Conservation (phyloP, 2,329 filamentous ascomycete genomes). For the Hypomyces rosellus region DNA sequence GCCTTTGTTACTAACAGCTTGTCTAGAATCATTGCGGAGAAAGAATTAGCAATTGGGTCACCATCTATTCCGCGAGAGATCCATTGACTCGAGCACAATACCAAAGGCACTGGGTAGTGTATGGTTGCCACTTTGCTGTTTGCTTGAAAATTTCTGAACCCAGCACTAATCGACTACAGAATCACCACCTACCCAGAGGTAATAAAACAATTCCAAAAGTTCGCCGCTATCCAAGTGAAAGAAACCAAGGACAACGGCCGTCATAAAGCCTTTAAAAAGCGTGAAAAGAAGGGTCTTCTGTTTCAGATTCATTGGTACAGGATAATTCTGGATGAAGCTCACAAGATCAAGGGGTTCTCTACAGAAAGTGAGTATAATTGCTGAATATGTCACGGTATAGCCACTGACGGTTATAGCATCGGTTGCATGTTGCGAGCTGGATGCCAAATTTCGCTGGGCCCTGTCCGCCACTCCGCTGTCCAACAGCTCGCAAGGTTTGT, state of each 20-base stretch:
- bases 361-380: constrained; percentile 21
- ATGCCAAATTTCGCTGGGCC: constrained; percentile 27
- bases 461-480: constrained; percentile 31
- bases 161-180: constrained; percentile 4
- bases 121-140: neutral
- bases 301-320: constrained; percentile 39
- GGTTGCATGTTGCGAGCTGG: constrained; percentile 19
- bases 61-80: neutral
- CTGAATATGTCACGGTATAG: no score
- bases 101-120: neutral
- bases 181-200: constrained; percentile 27
- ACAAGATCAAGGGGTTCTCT: constrained; percentile 46
- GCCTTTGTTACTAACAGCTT: neutral
- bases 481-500: constrained; percentile 26
- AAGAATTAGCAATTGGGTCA: neutral
- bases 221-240: neutral
- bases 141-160: neutral
- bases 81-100: neutral
- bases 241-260: neutral
- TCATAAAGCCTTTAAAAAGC: constrained; percentile 16
- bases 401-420: constrained; percentile 12
- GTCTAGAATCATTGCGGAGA: neutral
- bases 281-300: constrained; percentile 30
- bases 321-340: constrained; percentile 52
- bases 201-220: constrained; percentile 10